Percentiles rank a stretch among this genome's conserved stretches.
phyloP scores from a whole-genome alignment of 345 rosid genomes.

The Citrus reticulata region DNA sequence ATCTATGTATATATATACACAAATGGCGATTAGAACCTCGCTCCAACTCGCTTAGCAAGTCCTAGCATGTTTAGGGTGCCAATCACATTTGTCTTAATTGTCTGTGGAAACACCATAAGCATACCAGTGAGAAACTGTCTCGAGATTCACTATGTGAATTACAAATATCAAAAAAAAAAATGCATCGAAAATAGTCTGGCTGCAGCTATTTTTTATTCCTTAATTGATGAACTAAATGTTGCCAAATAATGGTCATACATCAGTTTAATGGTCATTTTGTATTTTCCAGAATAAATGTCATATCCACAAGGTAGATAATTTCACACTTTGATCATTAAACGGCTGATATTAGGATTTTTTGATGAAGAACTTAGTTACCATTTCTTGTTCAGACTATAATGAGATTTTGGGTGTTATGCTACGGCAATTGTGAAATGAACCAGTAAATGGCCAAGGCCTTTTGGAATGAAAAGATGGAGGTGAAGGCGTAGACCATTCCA shows the following conservation, averaged over 20 bases:
- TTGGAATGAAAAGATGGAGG: neutral
- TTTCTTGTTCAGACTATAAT: neutral
- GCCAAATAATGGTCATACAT: neutral
- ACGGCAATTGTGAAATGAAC: neutral
- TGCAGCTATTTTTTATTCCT: neutral
- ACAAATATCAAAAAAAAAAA: neutral
- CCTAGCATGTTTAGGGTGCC: constrained; percentile 98
- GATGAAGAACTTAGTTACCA: neutral
- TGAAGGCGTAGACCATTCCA: neutral
- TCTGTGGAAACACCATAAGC: constrained; percentile 35
- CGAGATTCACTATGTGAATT: neutral
- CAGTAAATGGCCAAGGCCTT: neutral
- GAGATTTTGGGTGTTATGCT: neutral
- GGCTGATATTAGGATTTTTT: neutral
- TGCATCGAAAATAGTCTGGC: neutral
- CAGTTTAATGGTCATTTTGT: neutral
- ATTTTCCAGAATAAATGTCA: neutral
- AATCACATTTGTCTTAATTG: constrained; percentile 95
- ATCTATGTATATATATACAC: neutral
- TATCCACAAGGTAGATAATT: neutral
- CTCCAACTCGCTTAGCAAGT: constrained; percentile 97
- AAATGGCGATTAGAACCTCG: constrained; percentile 46
- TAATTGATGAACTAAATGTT: neutral
- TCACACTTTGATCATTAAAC: neutral
- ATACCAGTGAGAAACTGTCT: constrained; percentile 17